phyloP scores from a whole-genome alignment of 257 asterid genomes.

The Lycium barbarum region DNA sequence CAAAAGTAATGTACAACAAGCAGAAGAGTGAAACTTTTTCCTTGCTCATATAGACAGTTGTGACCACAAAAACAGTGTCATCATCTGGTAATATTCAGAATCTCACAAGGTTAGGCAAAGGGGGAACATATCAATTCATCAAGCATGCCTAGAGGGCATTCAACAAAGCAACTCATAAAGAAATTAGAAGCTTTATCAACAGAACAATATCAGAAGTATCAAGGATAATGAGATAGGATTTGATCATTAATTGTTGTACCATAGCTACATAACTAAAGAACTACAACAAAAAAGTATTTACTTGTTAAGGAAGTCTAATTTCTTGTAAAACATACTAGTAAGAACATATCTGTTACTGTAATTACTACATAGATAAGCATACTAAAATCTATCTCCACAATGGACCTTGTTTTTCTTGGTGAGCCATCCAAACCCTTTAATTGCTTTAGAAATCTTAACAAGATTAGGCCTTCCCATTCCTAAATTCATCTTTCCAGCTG shows the following conservation, averaged over 20 bases:
- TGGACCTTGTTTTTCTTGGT: conserved; percentile 83
- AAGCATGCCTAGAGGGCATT: conserved; percentile 10
- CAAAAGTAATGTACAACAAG: background rate
- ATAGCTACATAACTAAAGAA: background rate
- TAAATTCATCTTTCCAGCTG: conserved; percentile 81
- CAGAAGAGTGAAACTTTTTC: background rate
- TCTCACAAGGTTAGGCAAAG: background rate
- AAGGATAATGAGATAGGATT: background rate
- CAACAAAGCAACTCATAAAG: background rate
- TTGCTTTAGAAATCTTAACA: conserved; percentile 74
- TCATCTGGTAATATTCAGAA: background rate
- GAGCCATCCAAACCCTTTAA: conserved; percentile 86
- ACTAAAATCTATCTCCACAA: conserved; percentile 51
- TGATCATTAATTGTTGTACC: background rate
- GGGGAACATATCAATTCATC: conserved; percentile 12
- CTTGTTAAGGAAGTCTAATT: conserved; percentile 30
- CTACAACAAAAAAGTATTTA: conserved; percentile 36
- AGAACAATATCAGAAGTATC: background rate
- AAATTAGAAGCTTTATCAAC: conserved; percentile 9
- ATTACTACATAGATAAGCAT: background rate
- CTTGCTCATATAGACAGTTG: background rate
- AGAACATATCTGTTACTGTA: background rate
- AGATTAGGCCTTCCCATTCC: conserved; percentile 81
- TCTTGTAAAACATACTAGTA: conserved; percentile 24
- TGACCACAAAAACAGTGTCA: background rate